Conservation (phyloP, 2,329 filamentous ascomycete genomes). For the Neoarthrinium moseri region DNA sequence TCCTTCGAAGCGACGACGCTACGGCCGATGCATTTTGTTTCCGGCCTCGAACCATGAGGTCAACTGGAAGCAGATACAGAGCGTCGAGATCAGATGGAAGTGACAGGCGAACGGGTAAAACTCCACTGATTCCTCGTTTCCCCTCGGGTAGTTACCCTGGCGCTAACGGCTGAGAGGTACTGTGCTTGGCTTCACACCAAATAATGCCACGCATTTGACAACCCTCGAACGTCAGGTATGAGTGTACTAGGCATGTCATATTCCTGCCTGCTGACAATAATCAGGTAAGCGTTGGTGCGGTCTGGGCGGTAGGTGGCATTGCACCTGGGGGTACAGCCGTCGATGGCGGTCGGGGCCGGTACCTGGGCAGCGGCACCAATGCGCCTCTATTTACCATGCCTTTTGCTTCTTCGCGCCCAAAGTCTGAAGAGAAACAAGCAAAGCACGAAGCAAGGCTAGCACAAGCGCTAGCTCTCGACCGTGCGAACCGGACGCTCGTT, state of each 20-base stretch:
- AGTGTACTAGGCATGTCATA: background rate
- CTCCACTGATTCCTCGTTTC: constrained; percentile 14
- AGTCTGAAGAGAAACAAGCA: constrained; percentile 59
- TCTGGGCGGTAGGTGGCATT: constrained; percentile 77
- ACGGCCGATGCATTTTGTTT: constrained; percentile 43
- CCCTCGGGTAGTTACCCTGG: background rate
- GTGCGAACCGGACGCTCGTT: constrained; percentile 62
- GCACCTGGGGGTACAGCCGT: constrained; percentile 55
- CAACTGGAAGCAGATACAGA: constrained; percentile 20
- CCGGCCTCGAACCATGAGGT: constrained; percentile 25
- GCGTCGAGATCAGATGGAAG: constrained; percentile 26
- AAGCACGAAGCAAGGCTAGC: constrained; percentile 75
- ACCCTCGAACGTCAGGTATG: constrained; percentile 36
- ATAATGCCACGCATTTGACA: constrained; percentile 13
- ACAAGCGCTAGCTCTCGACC: constrained; percentile 77
- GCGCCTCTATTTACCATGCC: constrained; percentile 63
- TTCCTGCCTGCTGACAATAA: background rate
- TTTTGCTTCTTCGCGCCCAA: constrained; percentile 40
- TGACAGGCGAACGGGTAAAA: constrained; percentile 23
- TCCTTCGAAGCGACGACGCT: constrained; percentile 40
- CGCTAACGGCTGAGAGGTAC: background rate
- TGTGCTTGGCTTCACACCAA: background rate
- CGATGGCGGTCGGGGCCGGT: constrained; percentile 61
- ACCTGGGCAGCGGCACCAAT: constrained; percentile 69
- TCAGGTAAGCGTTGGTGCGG: constrained; percentile 60